Conservation (phyloP, 2,329 filamentous ascomycete genomes). For the Aspergillus oerlinghausenensis region DNA sequence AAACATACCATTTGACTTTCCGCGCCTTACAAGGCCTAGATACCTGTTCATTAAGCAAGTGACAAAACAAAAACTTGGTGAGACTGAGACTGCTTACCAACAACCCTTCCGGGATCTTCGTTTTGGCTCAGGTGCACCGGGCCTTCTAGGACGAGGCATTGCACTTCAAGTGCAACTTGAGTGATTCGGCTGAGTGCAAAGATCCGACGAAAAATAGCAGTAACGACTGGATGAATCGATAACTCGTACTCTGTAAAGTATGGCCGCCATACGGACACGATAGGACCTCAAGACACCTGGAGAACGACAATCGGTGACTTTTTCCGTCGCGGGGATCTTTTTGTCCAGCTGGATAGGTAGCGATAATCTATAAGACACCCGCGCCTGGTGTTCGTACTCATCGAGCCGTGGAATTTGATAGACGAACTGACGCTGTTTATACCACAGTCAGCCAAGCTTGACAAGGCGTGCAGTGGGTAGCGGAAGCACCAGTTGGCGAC, state of each 20-base stretch:
- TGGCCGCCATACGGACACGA: slow-evolving; percentile 24
- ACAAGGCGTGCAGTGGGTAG: not conserved
- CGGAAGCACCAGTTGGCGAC: not conserved
- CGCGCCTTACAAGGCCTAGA: slow-evolving; percentile 71
- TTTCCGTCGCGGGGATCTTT: slow-evolving; percentile 24
- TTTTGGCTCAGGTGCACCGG: slow-evolving; percentile 61
- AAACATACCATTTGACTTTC: slow-evolving; percentile 67
- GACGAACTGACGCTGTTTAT: slow-evolving; percentile 5
- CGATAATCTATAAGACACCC: slow-evolving; percentile 35
- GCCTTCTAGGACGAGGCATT: slow-evolving; percentile 63
- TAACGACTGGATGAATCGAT: slow-evolving; percentile 15
- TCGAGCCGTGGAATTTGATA: slow-evolving; percentile 27
- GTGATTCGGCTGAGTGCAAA: slow-evolving; percentile 12
- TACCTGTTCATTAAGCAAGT: slow-evolving; percentile 1
- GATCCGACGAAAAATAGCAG: slow-evolving; percentile 9
- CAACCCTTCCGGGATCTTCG: slow-evolving; percentile 64
- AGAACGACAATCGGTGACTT: slow-evolving; percentile 11
- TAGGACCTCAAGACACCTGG: slow-evolving; percentile 8
- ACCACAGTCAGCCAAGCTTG: not conserved
- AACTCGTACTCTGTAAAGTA: slow-evolving; percentile 15
- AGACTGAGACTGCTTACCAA: slow-evolving; percentile 47
- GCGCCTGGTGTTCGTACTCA: slow-evolving; percentile 31
- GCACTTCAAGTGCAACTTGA: slow-evolving; percentile 15
- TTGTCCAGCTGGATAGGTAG: slow-evolving; percentile 31
- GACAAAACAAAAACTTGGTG: not conserved